Conservation (phyloP, 768 basidiomycete genomes). For the Boletus sp. region DNA sequence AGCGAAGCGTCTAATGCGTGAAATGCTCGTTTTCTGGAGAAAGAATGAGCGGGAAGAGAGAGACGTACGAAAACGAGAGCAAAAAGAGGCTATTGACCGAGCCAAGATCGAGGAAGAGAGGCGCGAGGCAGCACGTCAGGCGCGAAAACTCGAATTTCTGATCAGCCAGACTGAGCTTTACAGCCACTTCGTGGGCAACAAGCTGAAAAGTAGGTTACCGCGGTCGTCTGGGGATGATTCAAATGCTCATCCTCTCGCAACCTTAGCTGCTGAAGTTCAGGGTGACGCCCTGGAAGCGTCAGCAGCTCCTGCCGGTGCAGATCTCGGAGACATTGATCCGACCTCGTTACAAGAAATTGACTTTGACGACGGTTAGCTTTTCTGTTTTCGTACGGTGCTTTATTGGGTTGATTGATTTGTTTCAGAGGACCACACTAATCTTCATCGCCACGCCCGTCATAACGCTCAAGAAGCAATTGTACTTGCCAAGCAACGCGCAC, state of each 20-base stretch:
- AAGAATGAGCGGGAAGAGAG: slow-evolving; percentile 97
- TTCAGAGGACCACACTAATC: slow-evolving; percentile 83
- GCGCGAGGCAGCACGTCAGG: slow-evolving; percentile 89
- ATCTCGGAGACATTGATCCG: slow-evolving; percentile 54
- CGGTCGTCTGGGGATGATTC: slow-evolving; percentile 14
- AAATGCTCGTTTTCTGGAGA: slow-evolving; percentile 97
- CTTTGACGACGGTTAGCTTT: slow-evolving; percentile 80
- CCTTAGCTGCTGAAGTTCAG: slow-evolving; percentile 72
- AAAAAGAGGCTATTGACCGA: slow-evolving; percentile 89
- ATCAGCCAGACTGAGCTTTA: slow-evolving; percentile 99
- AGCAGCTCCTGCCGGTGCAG: slow-evolving; percentile 54
- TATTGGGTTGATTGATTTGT: slow-evolving; percentile 1
- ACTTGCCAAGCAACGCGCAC: slow-evolving; percentile 74
- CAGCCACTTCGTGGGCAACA: slow-evolving; percentile 98
- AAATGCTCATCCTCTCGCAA: slow-evolving; percentile 13
- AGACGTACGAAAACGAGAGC: slow-evolving; percentile 88
- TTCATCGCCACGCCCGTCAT: slow-evolving; percentile 78
- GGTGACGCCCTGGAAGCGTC: slow-evolving; percentile 47
- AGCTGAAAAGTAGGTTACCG: slow-evolving; percentile 72
- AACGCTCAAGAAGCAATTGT: slow-evolving; percentile 90
- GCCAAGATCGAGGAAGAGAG: slow-evolving; percentile 89
- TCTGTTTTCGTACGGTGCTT: neutral
- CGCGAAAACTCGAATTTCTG: slow-evolving; percentile 95
- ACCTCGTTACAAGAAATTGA: slow-evolving; percentile 68
- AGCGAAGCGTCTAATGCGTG: slow-evolving; percentile 85